phyloP scores from a whole-genome alignment of 2,329 filamentous ascomycete species.

The Cladophialophora exuberans region DNA sequence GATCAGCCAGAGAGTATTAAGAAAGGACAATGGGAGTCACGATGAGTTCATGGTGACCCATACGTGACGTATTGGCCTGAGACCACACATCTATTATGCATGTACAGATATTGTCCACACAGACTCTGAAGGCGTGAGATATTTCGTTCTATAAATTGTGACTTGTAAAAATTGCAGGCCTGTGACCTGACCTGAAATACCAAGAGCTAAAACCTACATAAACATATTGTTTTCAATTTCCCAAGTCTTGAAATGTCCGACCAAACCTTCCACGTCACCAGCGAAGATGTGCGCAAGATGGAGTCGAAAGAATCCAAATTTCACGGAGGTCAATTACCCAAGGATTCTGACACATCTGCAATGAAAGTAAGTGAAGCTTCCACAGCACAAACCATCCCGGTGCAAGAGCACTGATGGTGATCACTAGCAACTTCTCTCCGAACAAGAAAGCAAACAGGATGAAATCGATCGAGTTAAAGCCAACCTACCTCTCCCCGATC shows the following conservation, averaged over 20 bases:
- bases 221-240: not conserved
- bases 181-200: not conserved
- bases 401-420: not conserved
- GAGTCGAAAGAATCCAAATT: conserved; percentile 47
- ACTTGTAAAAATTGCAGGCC: too few species aligned
- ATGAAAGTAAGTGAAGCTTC: conserved; percentile 48
- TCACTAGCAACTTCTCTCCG: conserved; percentile 38
- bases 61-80: not conserved
- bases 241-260: conserved; percentile 31
- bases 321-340: conserved; percentile 47
- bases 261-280: conserved; percentile 52
- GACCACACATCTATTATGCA: not conserved
- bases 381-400: not conserved
- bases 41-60: too few species aligned
- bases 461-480: conserved; percentile 69
- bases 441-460: conserved; percentile 58
- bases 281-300: conserved; percentile 53
- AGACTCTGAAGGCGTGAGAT: too few species aligned
- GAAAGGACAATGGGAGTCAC: too few species aligned
- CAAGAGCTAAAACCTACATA: not conserved
- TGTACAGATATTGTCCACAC: not conserved
- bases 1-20: too few species aligned
- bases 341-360: conserved; percentile 48
- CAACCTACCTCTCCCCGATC: conserved; percentile 78
- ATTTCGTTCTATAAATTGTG: too few species aligned